Conservation (phyloP, 1,139 yeast species). For the Debaryomyces udenii region DNA sequence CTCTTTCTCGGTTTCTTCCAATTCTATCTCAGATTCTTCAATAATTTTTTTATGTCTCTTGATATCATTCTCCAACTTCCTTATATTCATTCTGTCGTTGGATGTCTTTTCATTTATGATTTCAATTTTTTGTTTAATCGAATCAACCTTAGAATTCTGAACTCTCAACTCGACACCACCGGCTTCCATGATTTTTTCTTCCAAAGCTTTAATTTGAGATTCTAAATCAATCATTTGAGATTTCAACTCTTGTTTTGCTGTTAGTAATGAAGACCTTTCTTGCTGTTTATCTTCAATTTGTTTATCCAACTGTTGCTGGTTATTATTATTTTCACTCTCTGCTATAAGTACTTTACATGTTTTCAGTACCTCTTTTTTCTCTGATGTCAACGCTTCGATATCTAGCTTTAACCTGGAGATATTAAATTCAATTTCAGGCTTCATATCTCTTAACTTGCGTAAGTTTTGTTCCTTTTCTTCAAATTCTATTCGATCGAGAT, state of each 20-base stretch:
- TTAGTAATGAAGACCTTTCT: slow-evolving; percentile 35
- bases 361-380: slow-evolving; percentile 44
- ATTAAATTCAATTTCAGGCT: slow-evolving; percentile 70
- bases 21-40: slow-evolving; percentile 44
- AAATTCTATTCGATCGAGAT: slow-evolving; percentile 53
- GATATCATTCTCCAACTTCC: slow-evolving; percentile 70
- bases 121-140: slow-evolving; percentile 69
- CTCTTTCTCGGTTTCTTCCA: slow-evolving; percentile 33
- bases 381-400: slow-evolving; percentile 58
- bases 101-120: slow-evolving; percentile 62
- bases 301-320: slow-evolving; percentile 27
- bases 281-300: slow-evolving; percentile 44
- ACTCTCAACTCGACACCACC: slow-evolving; percentile 87
- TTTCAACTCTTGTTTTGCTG: slow-evolving; percentile 48
- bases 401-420: slow-evolving; percentile 67
- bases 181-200: slow-evolving; percentile 81
- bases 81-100: slow-evolving; percentile 58
- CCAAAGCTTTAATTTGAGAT: slow-evolving; percentile 57
- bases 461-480: slow-evolving; percentile 64
- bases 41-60: slow-evolving; percentile 55
- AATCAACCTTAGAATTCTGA: slow-evolving; percentile 82
- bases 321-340: slow-evolving; percentile 34
- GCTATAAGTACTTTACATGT: slow-evolving; percentile 40
- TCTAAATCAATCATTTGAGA: slow-evolving; percentile 63
- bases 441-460: slow-evolving; percentile 58